Evolutionary conservation across 805 yeast genomes (phyloP).

Genomic region (Yamadazyma olivae): DNA sequence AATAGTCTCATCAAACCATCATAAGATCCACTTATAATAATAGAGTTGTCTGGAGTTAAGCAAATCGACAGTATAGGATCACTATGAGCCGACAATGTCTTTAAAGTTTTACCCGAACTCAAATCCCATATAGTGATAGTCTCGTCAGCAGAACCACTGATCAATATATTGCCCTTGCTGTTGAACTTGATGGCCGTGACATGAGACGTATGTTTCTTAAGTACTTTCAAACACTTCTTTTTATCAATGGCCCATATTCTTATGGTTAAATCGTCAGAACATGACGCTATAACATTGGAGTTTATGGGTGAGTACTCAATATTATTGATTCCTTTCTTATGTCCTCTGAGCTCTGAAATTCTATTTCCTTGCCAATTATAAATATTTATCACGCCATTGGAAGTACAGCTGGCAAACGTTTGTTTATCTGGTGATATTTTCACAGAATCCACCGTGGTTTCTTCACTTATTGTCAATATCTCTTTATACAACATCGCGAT

Average conservation of each 20-base stretch:
- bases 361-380: constrained; percentile 26
- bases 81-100: constrained; percentile 87
- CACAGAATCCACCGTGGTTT: constrained; percentile 15
- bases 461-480: constrained; percentile 1
- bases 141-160: constrained; percentile 87
- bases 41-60: constrained; percentile 73
- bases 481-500: constrained; percentile 1
- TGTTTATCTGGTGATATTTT: constrained; percentile 62
- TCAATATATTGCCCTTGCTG: constrained; percentile 70
- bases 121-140: constrained; percentile 91
- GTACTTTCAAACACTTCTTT: constrained; percentile 47
- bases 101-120: constrained; percentile 61
- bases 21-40: constrained; percentile 81
- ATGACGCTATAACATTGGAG: constrained; percentile 70
- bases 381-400: constrained; percentile 26
- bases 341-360: constrained; percentile 47
- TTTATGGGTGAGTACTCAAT: constrained; percentile 73
- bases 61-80: constrained; percentile 82
- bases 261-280: constrained; percentile 80
- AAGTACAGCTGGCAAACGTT: constrained; percentile 50
- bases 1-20: constrained; percentile 91
- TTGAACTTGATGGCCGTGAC: constrained; percentile 72
- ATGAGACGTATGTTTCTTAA: constrained; percentile 82
- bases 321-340: constrained; percentile 69
- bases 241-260: constrained; percentile 63